Evolutionary conservation across 768 basidiomycete genomes (phyloP).

Genomic region (Thelephora aurantiotincta): DNA sequence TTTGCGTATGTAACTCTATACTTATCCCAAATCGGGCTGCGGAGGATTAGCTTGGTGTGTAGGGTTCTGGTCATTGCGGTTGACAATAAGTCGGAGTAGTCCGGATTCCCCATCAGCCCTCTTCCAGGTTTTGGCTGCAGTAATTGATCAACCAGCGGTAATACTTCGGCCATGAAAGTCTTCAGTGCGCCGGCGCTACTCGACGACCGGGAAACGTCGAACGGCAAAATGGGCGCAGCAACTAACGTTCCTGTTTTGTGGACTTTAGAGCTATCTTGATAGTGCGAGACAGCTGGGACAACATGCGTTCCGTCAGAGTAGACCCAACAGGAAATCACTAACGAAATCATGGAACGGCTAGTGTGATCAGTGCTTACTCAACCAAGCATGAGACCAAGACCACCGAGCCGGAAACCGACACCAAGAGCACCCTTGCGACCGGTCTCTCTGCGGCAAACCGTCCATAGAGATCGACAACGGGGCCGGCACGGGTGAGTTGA

Average conservation of each 20-base stretch:
- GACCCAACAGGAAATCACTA: conserved; percentile 98
- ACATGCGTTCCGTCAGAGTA: conserved; percentile 82
- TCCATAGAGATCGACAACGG: conserved; percentile 91
- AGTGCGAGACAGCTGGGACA: conserved; percentile 88
- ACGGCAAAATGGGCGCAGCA: conserved; percentile 89
- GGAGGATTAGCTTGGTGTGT: conserved; percentile 46
- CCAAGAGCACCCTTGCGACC: conserved; percentile 93
- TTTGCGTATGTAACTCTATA: conserved; percentile 40
- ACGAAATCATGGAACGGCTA: conserved; percentile 3
- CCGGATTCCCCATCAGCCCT: conserved; percentile 33
- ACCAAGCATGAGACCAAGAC: conserved; percentile 93
- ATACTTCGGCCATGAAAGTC: conserved; percentile 89
- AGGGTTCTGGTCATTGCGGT: conserved; percentile 73
- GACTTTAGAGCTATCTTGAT: conserved; percentile 91
- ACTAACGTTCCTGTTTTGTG: conserved; percentile 78
- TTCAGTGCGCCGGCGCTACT: conserved; percentile 93
- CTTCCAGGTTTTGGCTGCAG: conserved; percentile 66
- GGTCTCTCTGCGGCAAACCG: too few relatives aligned
- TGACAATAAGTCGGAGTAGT: conserved; percentile 30
- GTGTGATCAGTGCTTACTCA: conserved; percentile 58
- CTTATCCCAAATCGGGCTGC: conserved; percentile 76
- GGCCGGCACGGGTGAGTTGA: conserved; percentile 81
- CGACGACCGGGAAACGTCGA: conserved; percentile 94
- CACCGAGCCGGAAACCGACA: conserved; percentile 87
- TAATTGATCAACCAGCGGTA: conserved; percentile 45